Evolutionary conservation across 352 stramenopile genomes (phyloP).

Genomic region (Phytophthora fragariaefolia): DNA sequence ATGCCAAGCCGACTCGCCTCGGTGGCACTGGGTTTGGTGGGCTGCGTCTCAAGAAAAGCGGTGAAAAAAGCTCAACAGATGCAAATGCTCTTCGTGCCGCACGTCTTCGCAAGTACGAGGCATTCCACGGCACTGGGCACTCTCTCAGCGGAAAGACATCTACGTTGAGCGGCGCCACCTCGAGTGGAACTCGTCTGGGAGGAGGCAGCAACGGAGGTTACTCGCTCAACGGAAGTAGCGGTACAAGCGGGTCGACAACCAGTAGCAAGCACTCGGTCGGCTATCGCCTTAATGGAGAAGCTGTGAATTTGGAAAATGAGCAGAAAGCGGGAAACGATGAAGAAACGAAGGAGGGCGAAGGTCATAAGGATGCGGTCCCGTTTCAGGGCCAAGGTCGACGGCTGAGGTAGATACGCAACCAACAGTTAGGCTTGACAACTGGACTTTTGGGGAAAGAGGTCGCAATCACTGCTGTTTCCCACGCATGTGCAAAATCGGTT

Average conservation of each 20-base stretch:
- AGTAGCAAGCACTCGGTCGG: slow-evolving; percentile 25
- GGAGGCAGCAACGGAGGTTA: slow-evolving; percentile 33
- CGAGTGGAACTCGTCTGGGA: slow-evolving; percentile 33
- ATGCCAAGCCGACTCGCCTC: slow-evolving; percentile 47
- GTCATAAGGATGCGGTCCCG: slow-evolving; percentile 44
- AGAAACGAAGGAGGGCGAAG: slow-evolving; percentile 34
- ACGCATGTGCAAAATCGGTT: too few relatives aligned
- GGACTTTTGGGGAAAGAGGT: background rate
- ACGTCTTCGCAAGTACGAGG: slow-evolving; percentile 82
- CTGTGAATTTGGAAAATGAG: slow-evolving; percentile 31
- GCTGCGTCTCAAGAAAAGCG: slow-evolving; percentile 76
- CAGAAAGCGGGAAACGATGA: slow-evolving; percentile 57
- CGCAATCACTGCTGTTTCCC: background rate
- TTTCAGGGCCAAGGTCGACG: slow-evolving; percentile 77
- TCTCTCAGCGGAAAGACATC: slow-evolving; percentile 71
- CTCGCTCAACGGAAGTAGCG: slow-evolving; percentile 22
- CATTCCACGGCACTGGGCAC: slow-evolving; percentile 82
- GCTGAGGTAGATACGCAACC: slow-evolving; percentile 48
- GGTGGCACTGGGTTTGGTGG: slow-evolving; percentile 52
- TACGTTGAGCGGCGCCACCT: slow-evolving; percentile 21
- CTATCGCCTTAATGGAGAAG: slow-evolving; percentile 42
- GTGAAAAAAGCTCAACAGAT: slow-evolving; percentile 63
- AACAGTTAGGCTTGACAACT: background rate
- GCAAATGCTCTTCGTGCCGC: slow-evolving; percentile 68
- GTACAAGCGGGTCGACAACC: slow-evolving; percentile 4